These are phyloP conservation scores for Penicillium fimorum DNA, from an alignment of 495 filamentous ascomycete genomes.

Conservation along the genomic window DNA sequence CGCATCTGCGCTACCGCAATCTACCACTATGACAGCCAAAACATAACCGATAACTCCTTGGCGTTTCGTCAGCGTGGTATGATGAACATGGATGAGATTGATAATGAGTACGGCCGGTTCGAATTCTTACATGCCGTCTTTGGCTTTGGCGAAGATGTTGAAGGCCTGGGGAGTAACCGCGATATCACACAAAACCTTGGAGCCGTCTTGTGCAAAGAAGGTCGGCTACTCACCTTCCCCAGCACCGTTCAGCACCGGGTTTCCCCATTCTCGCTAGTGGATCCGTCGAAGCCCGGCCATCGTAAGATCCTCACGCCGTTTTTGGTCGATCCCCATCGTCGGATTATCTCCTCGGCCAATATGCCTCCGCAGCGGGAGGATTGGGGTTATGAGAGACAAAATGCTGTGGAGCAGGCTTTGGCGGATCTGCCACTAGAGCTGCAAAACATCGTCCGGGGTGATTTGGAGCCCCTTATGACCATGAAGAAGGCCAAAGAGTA, in stretches of 20 bases:
- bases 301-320: conserved; percentile 58
- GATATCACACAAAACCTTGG: conserved; percentile 38
- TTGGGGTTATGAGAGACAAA: conserved; percentile 31
- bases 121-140: conserved; percentile 35
- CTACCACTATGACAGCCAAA: too few relatives aligned
- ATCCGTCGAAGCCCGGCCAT: conserved; percentile 54
- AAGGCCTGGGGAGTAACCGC: neutral
- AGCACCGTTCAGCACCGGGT: conserved; percentile 53
- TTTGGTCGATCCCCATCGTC: conserved; percentile 53
- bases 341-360: conserved; percentile 54
- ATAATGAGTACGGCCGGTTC: neutral
- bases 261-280: conserved; percentile 47
- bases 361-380: conserved; percentile 54
- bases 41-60: too few relatives aligned
- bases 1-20: too few relatives aligned
- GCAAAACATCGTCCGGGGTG: conserved; percentile 14
- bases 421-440: conserved; percentile 12
- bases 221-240: conserved; percentile 34
- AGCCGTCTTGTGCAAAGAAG: conserved; percentile 27
- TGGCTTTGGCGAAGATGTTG: conserved; percentile 15
- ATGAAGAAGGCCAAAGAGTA: conserved; percentile 46
- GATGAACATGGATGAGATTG: too few relatives aligned
- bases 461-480: conserved; percentile 37
- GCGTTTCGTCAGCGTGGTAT: too few relatives aligned
- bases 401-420: neutral